Evolutionary conservation across 257 asterid species (phyloP).

Genomic region (Nicotiana tomentosiformis): DNA sequence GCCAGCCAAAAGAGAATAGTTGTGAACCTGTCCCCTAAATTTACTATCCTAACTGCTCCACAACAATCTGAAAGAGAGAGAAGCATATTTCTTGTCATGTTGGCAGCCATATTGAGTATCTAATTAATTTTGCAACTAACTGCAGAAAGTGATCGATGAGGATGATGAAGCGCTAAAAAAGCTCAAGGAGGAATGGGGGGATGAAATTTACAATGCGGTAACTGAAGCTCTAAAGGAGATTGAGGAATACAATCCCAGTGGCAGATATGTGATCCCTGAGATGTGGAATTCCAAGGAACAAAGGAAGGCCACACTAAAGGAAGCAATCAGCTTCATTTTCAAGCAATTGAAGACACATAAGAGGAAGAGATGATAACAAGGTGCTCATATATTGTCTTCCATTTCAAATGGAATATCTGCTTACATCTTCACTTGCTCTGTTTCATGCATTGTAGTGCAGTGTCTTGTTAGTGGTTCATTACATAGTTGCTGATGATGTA

Average conservation of each 20-base stretch:
- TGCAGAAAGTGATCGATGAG: conserved; percentile 27
- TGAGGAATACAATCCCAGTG: conserved; percentile 35
- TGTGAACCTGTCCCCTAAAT: background rate
- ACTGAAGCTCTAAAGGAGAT: conserved; percentile 21
- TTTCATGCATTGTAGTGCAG: background rate
- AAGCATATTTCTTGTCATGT: background rate
- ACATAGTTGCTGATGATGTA: background rate
- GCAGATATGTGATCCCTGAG: conserved; percentile 35
- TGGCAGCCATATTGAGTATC: background rate
- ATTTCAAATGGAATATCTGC: background rate
- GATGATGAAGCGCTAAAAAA: conserved; percentile 18
- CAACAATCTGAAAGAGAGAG: background rate
- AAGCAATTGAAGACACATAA: conserved; percentile 24
- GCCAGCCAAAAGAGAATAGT: background rate
- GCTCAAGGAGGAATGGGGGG: conserved; percentile 29
- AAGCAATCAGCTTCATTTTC: conserved; percentile 27
- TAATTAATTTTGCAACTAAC: background rate
- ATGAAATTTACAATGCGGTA: conserved; percentile 20
- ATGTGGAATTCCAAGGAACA: conserved; percentile 35
- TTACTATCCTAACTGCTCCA: background rate
- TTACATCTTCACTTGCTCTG: background rate
- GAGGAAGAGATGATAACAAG: conserved; percentile 16
- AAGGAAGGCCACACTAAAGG: conserved; percentile 37
- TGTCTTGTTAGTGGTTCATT: background rate
- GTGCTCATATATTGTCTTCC: background rate